Conservation (phyloP, 306 rosid genomes). For the Geum urbanum region DNA sequence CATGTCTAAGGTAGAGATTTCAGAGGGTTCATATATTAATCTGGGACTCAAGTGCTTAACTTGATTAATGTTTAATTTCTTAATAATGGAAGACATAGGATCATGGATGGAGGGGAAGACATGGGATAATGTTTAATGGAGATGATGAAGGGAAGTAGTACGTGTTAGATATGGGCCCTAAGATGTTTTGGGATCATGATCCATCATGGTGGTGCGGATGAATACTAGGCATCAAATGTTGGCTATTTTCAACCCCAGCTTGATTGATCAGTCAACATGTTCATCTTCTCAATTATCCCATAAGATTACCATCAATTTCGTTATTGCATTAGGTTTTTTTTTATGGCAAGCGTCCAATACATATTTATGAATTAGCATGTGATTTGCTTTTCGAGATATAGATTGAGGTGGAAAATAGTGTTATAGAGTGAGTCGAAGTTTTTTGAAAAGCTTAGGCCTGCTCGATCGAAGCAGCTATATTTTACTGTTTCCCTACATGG, state of each 20-base stretch:
- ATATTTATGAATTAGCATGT: too few species aligned
- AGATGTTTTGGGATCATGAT: slow-evolving; percentile 20
- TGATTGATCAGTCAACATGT: not conserved
- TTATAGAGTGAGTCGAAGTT: too few species aligned
- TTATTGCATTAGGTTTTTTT: too few species aligned
- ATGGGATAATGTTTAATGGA: not conserved
- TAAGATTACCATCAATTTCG: too few species aligned
- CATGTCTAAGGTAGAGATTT: not conserved
- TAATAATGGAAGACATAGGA: not conserved
- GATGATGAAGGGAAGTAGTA: not conserved
- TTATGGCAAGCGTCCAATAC: too few species aligned
- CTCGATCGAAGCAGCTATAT: too few species aligned
- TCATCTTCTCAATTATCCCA: too few species aligned
- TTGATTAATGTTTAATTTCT: not conserved
- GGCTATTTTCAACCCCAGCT: not conserved
- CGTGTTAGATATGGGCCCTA: slow-evolving; percentile 9
- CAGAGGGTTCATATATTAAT: not conserved
- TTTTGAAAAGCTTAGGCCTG: too few species aligned
- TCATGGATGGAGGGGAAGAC: not conserved
- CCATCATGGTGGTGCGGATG: slow-evolving; percentile 10
- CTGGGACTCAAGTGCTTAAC: not conserved
- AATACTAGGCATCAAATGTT: not conserved
- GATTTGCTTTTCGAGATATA: too few species aligned
- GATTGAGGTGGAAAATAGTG: too few species aligned
- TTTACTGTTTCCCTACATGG: too few species aligned